Evolutionary conservation across 2,329 filamentous ascomycete genomes (phyloP).

Genomic region (Fusarium redolens): DNA sequence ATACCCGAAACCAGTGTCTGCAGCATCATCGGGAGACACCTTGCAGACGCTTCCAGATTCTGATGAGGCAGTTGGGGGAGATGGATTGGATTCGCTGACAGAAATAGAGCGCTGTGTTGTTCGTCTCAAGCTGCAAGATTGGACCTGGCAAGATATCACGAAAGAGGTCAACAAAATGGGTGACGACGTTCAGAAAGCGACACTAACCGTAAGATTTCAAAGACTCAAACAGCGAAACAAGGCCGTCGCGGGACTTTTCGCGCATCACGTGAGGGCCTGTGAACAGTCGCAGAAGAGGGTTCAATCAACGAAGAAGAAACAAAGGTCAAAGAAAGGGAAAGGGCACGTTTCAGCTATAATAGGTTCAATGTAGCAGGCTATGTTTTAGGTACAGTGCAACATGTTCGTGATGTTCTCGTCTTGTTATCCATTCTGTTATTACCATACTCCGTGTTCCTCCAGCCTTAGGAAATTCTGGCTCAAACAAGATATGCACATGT

Average conservation of each 20-base stretch:
- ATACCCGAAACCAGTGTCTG: too few relatives aligned
- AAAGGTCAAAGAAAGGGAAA: background rate
- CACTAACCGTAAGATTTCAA: background rate
- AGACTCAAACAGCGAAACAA: background rate
- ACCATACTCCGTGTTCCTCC: background rate
- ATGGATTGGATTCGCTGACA: background rate
- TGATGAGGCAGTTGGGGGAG: background rate
- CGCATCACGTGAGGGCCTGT: background rate
- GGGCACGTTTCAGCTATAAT: too few relatives aligned
- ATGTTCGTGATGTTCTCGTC: too few relatives aligned
- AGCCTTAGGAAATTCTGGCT: background rate
- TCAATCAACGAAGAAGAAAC: background rate
- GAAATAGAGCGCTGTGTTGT: background rate
- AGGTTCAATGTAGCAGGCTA: background rate
- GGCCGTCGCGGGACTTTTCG: background rate
- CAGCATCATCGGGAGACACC: background rate
- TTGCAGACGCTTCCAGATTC: background rate
- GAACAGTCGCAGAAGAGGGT: background rate
- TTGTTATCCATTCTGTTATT: background rate
- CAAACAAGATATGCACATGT: background rate
- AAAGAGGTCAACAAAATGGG: background rate
- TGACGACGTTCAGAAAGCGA: background rate
- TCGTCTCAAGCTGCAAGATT: background rate
- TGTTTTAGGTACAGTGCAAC: too few relatives aligned
- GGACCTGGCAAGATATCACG: background rate